Evolutionary conservation across 441 rosid species (phyloP).

Genomic region (Heliophila coronopifolia): DNA sequence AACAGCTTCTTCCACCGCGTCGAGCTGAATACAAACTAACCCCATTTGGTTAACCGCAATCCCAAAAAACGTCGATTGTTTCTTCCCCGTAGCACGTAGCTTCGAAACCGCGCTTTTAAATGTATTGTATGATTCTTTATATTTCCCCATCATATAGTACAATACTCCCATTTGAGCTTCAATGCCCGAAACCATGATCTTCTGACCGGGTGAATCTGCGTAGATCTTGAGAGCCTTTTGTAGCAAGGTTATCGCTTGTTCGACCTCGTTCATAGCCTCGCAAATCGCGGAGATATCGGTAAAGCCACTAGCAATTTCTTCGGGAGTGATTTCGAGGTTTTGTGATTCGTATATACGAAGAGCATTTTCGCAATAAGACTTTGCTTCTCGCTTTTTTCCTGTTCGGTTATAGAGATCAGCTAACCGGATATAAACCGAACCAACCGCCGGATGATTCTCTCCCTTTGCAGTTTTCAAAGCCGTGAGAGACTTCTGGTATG

Average conservation of each 20-base stretch:
- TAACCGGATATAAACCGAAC: slow-evolving; percentile 58
- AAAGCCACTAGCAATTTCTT: slow-evolving; percentile 63
- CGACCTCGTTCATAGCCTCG: slow-evolving; percentile 62
- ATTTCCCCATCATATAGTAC: slow-evolving; percentile 60
- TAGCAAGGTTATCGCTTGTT: slow-evolving; percentile 53
- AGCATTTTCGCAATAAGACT: slow-evolving; percentile 58
- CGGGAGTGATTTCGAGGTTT: slow-evolving; percentile 43
- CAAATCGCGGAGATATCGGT: slow-evolving; percentile 55
- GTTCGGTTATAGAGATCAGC: slow-evolving; percentile 59
- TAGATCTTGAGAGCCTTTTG: slow-evolving; percentile 54
- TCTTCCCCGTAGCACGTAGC: slow-evolving; percentile 52
- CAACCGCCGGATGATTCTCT: slow-evolving; percentile 63
- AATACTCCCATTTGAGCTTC: slow-evolving; percentile 77
- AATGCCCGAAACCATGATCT: slow-evolving; percentile 53
- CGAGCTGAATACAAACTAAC: slow-evolving; percentile 55
- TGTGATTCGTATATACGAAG: slow-evolving; percentile 57
- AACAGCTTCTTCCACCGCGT: slow-evolving; percentile 47
- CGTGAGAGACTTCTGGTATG: slow-evolving; percentile 71
- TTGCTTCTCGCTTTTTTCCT: slow-evolving; percentile 58
- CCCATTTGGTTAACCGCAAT: slow-evolving; percentile 76
- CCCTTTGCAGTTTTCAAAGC: slow-evolving; percentile 55
- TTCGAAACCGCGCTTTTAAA: slow-evolving; percentile 46
- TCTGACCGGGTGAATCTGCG: slow-evolving; percentile 51
- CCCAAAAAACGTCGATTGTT: slow-evolving; percentile 61
- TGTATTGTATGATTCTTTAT: slow-evolving; percentile 46